Evolutionary conservation across 805 yeast genomes (phyloP), one percentile per base, ranked within the genome.

Genomic region (Dipodascopsis uninucleata): DNA sequence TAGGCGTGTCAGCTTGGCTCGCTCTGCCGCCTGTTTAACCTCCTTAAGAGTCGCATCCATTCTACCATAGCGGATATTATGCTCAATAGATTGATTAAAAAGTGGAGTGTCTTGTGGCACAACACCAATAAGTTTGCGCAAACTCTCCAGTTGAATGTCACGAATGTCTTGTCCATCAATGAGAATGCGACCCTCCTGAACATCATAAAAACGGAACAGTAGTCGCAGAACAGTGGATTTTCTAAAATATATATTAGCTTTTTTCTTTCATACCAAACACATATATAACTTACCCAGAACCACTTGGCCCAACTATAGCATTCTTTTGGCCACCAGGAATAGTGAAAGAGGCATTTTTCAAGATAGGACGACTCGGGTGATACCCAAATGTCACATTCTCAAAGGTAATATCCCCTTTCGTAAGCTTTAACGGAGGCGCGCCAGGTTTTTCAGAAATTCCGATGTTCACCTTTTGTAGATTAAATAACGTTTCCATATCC

Each of bases 51-150:
- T 65, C 0, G 97, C 85, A 17, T 71, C 66, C 39, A 89, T 69
- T 23, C 84, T 71, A 21, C 97, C 98, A 66, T 87, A 90, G 46
- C 90, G 72, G 33, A 90, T 81, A 58, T 90, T 90, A 61, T 90
- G 95, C 62, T 81, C 64, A 36, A 90, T 86, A 0, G 95, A 76
- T 49, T 89, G 96, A 63, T 90, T 90, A 70, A 90, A 90, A 37
- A 90, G 69, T 4, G 98, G 98, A 1, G 97, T 90, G 54, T 90
- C 98, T 64, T 90, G 98, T 1, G 98, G 98, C 2, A 90, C 98
- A 18, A 90, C 94, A 33, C 97, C 97, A 49, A 90, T 76, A 7
- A 78, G 70, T 42, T 64, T 68, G 54, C 98, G 72, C 40, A 93
- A 68, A 9, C 89, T 77, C 41, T 85, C 90, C 33, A 90, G 60